phyloP scores from a whole-genome alignment of 257 asterid genomes.

The Gentiana dahurica region DNA sequence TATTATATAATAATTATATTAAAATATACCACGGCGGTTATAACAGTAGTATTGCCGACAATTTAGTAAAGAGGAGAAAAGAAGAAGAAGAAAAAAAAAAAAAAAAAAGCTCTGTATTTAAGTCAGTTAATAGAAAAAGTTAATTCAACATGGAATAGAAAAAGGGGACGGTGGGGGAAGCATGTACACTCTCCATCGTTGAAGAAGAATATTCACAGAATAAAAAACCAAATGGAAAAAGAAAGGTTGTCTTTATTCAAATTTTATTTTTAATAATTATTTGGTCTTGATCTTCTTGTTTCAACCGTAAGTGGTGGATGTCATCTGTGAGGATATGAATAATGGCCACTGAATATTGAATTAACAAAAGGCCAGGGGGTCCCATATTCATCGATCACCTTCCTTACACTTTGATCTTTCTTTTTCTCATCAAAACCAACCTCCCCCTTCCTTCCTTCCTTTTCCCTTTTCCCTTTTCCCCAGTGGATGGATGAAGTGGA shows the following conservation, averaged over 20 bases:
- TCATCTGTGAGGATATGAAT: slow-evolving; percentile 45
- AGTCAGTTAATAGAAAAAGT: neutral
- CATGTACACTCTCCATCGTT: slow-evolving; percentile 36
- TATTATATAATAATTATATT: too few species aligned
- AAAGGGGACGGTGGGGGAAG: slow-evolving; percentile 47
- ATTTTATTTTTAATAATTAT: too few species aligned
- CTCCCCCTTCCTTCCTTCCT: too few species aligned
- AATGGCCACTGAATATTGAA: too few species aligned
- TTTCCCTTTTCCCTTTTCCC: too few species aligned
- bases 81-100: slow-evolving; percentile 14
- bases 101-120: neutral
- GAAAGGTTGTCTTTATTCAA: slow-evolving; percentile 19
- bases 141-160: neutral
- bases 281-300: slow-evolving; percentile 7
- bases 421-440: too few species aligned
- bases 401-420: too few species aligned
- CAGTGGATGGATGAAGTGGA: too few species aligned
- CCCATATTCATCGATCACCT: slow-evolving; percentile 20
- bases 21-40: too few species aligned
- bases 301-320: slow-evolving; percentile 48
- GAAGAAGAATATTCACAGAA: slow-evolving; percentile 49
- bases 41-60: too few species aligned
- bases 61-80: neutral
- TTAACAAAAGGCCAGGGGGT: slow-evolving; percentile 12
- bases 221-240: slow-evolving; percentile 1